phyloP scores from a whole-genome alignment of 371 early-diverging fungal genomes.

The Mucor saturninus region DNA sequence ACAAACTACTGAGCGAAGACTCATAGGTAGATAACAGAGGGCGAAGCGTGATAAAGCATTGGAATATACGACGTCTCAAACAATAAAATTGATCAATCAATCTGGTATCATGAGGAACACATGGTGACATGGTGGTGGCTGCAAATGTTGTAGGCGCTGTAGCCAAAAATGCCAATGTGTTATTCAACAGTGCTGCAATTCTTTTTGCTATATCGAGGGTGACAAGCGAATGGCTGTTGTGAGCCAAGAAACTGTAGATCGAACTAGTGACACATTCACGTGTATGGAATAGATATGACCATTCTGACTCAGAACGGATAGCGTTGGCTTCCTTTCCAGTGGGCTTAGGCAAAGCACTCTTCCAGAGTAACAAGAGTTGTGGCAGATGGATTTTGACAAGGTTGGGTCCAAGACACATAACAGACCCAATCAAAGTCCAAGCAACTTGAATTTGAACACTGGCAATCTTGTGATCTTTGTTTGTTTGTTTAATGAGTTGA shows the following conservation, averaged over 20 bases:
- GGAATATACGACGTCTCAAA: conserved; percentile 70
- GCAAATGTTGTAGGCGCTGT: conserved; percentile 63
- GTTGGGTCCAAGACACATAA: conserved; percentile 84
- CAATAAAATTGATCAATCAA: conserved; percentile 68
- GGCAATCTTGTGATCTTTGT: conserved; percentile 64
- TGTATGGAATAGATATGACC: conserved; percentile 67
- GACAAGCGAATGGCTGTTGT: conserved; percentile 69
- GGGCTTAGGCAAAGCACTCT: conserved; percentile 68
- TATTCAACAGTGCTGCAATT: conserved; percentile 78
- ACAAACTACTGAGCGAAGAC: conserved; percentile 58
- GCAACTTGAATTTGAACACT: conserved; percentile 76
- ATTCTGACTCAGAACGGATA: conserved; percentile 68
- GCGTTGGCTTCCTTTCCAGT: conserved; percentile 62
- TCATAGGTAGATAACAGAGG: conserved; percentile 73
- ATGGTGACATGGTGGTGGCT: conserved; percentile 46
- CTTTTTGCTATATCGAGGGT: conserved; percentile 84
- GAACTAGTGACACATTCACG: conserved; percentile 77
- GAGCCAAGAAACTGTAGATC: conserved; percentile 72
- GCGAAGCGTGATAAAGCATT: conserved; percentile 72
- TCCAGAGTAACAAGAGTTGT: conserved; percentile 78
- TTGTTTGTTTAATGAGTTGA: conserved; percentile 70
- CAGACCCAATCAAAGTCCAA: conserved; percentile 79
- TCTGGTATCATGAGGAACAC: conserved; percentile 46
- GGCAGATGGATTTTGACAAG: conserved; percentile 82
- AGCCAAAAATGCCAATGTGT: conserved; percentile 70